Conservation (phyloP, 225 moss, liverwort and hornwort species). For the Pseudoscleropodium purum region DNA sequence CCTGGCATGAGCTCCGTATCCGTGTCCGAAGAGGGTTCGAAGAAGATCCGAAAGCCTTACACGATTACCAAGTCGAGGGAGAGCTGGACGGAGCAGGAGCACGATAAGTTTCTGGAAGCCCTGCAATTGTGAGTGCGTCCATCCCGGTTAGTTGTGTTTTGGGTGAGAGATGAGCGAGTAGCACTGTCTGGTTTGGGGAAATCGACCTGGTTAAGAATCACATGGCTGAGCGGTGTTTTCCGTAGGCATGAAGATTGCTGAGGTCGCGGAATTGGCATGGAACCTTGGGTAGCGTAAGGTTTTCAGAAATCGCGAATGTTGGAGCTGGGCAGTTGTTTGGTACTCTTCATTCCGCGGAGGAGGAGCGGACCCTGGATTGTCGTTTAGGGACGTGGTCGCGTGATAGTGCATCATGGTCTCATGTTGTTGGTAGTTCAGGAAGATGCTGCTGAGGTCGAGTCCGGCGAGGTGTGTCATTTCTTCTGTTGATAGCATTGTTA, state of each 20-base stretch:
- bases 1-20: conserved; percentile 42
- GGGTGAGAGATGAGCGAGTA: background rate
- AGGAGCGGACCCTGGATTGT: background rate
- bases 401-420: background rate
- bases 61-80: conserved; percentile 98
- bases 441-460: too few species aligned
- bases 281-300: background rate
- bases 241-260: background rate
- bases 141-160: background rate
- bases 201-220: too few species aligned
- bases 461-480: background rate
- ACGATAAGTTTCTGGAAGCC: conserved; percentile 96
- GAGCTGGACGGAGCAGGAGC: conserved; percentile 99
- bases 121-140: conserved; percentile 68
- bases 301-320: background rate
- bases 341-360: background rate
- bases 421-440: background rate
- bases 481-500: background rate
- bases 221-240: background rate
- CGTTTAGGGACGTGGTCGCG: background rate
- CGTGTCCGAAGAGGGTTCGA: conserved; percentile 78
- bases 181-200: background rate
- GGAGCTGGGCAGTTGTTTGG: background rate
- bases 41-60: conserved; percentile 95
- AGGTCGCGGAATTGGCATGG: background rate